phyloP scores from a whole-genome alignment of 768 basidiomycete species.

The Lentinula guzmanii region DNA sequence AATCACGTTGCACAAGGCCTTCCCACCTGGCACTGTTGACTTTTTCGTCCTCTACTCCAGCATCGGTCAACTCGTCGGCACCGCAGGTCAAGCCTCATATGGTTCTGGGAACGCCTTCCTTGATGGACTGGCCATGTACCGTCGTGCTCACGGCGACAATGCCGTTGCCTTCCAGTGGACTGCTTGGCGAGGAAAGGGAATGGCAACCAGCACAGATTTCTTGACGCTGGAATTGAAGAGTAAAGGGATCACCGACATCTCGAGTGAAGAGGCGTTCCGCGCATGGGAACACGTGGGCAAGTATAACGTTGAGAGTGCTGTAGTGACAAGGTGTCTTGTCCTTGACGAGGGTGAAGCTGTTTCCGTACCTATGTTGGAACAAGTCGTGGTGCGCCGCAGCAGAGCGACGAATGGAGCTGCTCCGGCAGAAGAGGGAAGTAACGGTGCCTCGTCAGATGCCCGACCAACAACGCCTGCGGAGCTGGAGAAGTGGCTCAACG shows the following conservation, averaged over 20 bases:
- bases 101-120: slow-evolving; percentile 1
- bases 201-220: background rate
- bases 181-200: slow-evolving; percentile 1
- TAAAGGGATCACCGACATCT: slow-evolving; percentile 1
- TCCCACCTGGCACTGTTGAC: slow-evolving; percentile 1
- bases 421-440: background rate
- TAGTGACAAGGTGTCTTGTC: background rate
- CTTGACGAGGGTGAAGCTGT: background rate
- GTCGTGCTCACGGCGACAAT: background rate
- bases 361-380: background rate
- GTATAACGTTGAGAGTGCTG: background rate
- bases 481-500: background rate
- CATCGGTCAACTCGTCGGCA: background rate
- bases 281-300: background rate
- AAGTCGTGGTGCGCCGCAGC: background rate
- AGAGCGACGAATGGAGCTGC: background rate
- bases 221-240: background rate
- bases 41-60: background rate
- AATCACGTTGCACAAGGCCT: background rate
- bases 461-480: background rate
- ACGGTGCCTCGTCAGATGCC: background rate
- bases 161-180: slow-evolving; percentile 3
- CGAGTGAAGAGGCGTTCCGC: background rate
- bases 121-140: slow-evolving; percentile 1
- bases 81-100: background rate